These are phyloP conservation scores for Cercospora zeae-maydis DNA, from an alignment of 2,329 filamentous ascomycete species.

Conservation along the genomic window DNA sequence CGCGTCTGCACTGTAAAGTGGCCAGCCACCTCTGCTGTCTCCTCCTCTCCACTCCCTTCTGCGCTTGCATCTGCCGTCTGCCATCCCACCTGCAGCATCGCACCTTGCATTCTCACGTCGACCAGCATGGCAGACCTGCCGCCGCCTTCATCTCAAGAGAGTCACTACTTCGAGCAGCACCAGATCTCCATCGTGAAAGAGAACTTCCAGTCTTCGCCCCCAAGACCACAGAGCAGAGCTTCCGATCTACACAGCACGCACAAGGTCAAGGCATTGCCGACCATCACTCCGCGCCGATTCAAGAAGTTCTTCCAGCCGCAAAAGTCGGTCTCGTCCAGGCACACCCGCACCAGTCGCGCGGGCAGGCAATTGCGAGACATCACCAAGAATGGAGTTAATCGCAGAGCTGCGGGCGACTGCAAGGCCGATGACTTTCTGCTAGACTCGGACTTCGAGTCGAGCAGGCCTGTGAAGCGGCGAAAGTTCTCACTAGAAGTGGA, in stretches of 20 bases:
- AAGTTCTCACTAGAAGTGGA: constrained; percentile 38
- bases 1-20: constrained; percentile 14
- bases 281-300: constrained; percentile 52
- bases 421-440: constrained; percentile 20
- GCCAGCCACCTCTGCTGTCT: background rate
- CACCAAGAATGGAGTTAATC: constrained; percentile 46
- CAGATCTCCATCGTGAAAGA: constrained; percentile 31
- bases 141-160: constrained; percentile 34
- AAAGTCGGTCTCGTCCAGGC: constrained; percentile 31
- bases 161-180: constrained; percentile 32
- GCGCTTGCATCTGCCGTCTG: constrained; percentile 10
- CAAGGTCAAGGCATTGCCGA: constrained; percentile 47
- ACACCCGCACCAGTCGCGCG: constrained; percentile 37
- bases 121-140: constrained; percentile 30
- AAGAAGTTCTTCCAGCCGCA: constrained; percentile 51
- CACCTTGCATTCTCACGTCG: background rate
- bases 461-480: constrained; percentile 30
- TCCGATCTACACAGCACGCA: constrained; percentile 23
- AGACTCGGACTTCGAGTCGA: constrained; percentile 27
- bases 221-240: constrained; percentile 16
- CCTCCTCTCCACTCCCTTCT: background rate
- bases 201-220: constrained; percentile 34
- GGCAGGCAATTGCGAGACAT: constrained; percentile 50
- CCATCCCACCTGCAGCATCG: background rate
- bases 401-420: constrained; percentile 19